A percentile compares a stretch with the other conserved stretches of the same genome.
Conservation (phyloP, 306 rosid genomes). For the Datisca glomerata region DNA sequence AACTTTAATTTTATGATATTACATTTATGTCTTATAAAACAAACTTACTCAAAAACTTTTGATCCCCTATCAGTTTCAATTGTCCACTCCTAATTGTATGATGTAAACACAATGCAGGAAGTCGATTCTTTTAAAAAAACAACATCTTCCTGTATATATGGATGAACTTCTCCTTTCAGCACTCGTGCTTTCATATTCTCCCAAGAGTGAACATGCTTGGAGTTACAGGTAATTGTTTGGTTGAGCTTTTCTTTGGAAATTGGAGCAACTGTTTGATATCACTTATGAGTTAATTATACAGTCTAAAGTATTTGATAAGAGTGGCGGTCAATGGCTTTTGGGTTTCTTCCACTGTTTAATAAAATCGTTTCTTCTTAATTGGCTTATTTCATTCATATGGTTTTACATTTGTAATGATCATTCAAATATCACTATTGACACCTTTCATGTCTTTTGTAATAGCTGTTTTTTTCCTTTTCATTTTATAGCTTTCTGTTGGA, state of each 20-base stretch:
- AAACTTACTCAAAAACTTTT: no score
- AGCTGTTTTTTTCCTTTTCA: neutral
- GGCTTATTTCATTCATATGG: no score
- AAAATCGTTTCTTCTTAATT: no score
- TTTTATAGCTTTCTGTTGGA: conserved; percentile 9
- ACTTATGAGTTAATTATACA: no score
- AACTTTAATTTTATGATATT: no score
- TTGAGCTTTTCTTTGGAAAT: no score
- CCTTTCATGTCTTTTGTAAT: neutral
- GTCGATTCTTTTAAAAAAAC: conserved; percentile 35
- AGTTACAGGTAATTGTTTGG: conserved; percentile 53
- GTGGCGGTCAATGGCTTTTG: no score
- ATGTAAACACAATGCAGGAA: conserved; percentile 38
- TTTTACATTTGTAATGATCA: neutral
- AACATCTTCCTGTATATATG: conserved; percentile 19
- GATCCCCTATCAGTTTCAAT: no score
- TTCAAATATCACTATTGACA: neutral
- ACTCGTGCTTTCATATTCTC: conserved; percentile 67
- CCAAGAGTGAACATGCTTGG: conserved; percentile 92
- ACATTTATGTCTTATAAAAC: no score
- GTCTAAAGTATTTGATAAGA: no score
- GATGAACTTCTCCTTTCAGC: conserved; percentile 63
- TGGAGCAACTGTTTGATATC: neutral
- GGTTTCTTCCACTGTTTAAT: no score
- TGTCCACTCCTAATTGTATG: conserved; percentile 2